Evolutionary conservation across 2,329 filamentous ascomycete species (phyloP), one percentile per base, ranked within the genome.

Genomic region (Colletotrichum incanum): DNA sequence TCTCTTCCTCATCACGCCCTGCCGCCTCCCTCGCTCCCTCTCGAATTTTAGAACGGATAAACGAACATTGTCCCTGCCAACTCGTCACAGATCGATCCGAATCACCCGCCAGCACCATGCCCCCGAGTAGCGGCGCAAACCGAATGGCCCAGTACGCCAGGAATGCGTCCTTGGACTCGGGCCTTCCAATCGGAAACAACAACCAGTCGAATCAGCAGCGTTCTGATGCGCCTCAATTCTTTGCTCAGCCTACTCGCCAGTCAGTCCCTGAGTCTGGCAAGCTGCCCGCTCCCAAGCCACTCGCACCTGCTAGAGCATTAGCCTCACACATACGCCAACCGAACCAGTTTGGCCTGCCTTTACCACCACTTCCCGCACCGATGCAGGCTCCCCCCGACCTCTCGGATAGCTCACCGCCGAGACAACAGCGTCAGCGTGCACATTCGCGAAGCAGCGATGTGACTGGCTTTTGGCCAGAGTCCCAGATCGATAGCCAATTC

Each of bases 201-300:
- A 55, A 56, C n/a, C 55, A 37, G 11, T 8, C 50, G 14, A 54
- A 20, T 16, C 64, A 70, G 37, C 62, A 59, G 45, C 71, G 20
- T 16, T 3, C 43, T 20, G 67, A 66, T 7, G 16, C 43, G 45
- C 31, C 61, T 45, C 31, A 60, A 8, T 7, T 60, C 16, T 26
- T 37, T 39, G 16, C 55, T 28, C 52, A 67, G 31, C 75, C 75
- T n/a, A 74, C 74, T 37, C 76, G 78, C 26, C 80, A 80, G 41
- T 73, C 76, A n/a, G 69, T 78, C 41, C 77, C 80, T 47, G 79
- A 83, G 65, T 77, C 80, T 54, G 79, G 80, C 56, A 82, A 79
- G 69, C 76, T 84, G 16, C 80, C 79, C n/a, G 68, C 81, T 20
- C 82, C 84, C 16, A 78, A 75, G 39, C 65, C 75, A 34, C 54